phyloP scores from a whole-genome alignment of 2,329 filamentous ascomycete genomes.

The Teratosphaeria epicoccoides region DNA sequence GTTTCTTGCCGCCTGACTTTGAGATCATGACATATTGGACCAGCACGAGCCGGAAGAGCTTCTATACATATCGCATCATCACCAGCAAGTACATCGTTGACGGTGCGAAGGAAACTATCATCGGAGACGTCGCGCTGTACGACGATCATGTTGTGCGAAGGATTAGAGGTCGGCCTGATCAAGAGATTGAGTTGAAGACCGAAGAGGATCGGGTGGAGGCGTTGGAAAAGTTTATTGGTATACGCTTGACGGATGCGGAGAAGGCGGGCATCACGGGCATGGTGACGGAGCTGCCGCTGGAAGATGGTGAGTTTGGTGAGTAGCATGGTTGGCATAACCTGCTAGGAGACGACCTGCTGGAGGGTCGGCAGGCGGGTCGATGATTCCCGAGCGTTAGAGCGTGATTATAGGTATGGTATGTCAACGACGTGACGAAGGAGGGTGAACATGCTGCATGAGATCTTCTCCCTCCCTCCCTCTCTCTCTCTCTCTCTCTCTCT shows the following conservation, averaged over 20 bases:
- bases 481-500: no score
- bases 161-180: conserved; percentile 32
- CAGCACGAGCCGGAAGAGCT: conserved; percentile 38
- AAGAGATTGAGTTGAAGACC: conserved; percentile 29
- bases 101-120: conserved; percentile 24
- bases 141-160: conserved; percentile 36
- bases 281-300: conserved; percentile 5
- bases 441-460: no score
- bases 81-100: conserved; percentile 44
- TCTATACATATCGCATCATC: conserved; percentile 45
- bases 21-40: conserved; percentile 49
- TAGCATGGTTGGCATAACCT: not conserved
- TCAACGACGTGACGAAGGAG: no score
- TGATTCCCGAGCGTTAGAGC: no score
- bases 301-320: not conserved
- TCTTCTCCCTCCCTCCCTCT: no score
- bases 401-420: no score
- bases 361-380: no score
- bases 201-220: conserved; percentile 34
- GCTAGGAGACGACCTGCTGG: no score
- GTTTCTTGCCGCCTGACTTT: conserved; percentile 53
- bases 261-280: conserved; percentile 26
- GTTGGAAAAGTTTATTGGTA: conserved; percentile 35
- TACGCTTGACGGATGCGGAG: conserved; percentile 30
- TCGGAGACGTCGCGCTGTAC: conserved; percentile 30